phyloP scores from a whole-genome alignment of 176 grass and related monocot genomes.

The Rhynchospora breviuscula region DNA sequence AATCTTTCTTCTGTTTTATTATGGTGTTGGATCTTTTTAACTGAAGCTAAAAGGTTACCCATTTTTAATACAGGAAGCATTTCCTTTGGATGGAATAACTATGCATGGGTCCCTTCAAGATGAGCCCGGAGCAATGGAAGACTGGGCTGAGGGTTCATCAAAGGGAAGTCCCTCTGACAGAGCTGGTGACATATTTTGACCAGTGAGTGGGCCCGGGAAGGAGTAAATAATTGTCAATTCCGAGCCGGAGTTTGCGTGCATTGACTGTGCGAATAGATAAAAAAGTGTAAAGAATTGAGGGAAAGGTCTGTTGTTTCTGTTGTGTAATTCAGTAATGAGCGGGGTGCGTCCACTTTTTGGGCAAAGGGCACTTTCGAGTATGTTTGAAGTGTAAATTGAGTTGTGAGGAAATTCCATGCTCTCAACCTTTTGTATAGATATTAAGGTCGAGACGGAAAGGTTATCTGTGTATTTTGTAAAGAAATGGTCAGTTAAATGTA shows the following conservation, averaged over 20 bases:
- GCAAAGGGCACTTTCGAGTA: neutral
- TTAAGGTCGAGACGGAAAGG: conserved; percentile 4
- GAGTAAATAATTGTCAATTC: conserved; percentile 11
- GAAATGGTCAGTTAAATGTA: conserved; percentile 17
- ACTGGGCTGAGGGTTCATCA: conserved; percentile 30
- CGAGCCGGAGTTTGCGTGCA: neutral
- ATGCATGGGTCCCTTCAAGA: conserved; percentile 41
- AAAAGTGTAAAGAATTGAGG: conserved; percentile 10
- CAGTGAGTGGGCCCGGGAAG: neutral
- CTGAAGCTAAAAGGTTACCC: neutral
- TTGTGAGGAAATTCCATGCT: neutral
- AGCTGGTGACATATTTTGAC: neutral
- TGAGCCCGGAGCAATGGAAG: conserved; percentile 1
- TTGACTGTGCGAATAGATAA: neutral
- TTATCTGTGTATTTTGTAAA: conserved; percentile 19
- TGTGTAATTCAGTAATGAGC: conserved; percentile 1
- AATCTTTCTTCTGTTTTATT: neutral
- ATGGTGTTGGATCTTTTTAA: neutral
- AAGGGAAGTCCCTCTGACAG: conserved; percentile 26
- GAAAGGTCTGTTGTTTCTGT: neutral
- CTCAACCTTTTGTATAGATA: conserved; percentile 28
- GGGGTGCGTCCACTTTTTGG: conserved; percentile 17
- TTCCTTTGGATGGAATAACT: conserved; percentile 54
- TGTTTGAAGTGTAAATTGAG: conserved; percentile 1
- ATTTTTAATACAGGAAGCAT: conserved; percentile 44